Percentiles rank a stretch among this genome's conserved stretches.
Conservation (phyloP, 352 stramenopile species). For the Blastocystis hominis region DNA sequence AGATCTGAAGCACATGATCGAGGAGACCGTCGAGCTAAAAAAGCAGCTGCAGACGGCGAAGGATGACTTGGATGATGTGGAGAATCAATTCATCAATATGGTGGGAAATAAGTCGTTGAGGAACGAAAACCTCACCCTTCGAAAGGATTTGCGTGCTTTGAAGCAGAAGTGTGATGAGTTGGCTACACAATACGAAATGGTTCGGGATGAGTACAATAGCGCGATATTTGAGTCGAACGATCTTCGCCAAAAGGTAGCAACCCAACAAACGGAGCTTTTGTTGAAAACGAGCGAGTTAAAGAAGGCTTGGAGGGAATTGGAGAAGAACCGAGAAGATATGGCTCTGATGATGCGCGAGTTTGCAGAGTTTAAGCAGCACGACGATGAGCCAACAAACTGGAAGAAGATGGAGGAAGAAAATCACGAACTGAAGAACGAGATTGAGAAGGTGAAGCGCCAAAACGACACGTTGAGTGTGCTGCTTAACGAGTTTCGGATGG, state of each 20-base stretch:
- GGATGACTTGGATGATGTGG: slow-evolving; percentile 46
- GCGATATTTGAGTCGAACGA: slow-evolving; percentile 43
- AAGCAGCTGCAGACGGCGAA: background rate
- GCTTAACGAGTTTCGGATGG: slow-evolving; percentile 40
- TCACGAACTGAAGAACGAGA: slow-evolving; percentile 19
- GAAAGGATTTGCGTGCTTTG: slow-evolving; percentile 38
- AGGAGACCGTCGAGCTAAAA: slow-evolving; percentile 43
- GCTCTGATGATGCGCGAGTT: slow-evolving; percentile 51
- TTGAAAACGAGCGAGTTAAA: slow-evolving; percentile 49
- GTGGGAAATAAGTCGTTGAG: slow-evolving; percentile 39
- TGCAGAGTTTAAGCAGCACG: slow-evolving; percentile 8
- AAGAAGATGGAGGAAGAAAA: slow-evolving; percentile 49
- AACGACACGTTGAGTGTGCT: slow-evolving; percentile 41
- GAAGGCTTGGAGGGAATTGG: background rate
- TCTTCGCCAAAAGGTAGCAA: slow-evolving; percentile 11
- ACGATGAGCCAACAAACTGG: background rate
- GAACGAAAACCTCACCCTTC: slow-evolving; percentile 10
- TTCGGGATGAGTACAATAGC: slow-evolving; percentile 50
- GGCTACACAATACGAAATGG: slow-evolving; percentile 42
- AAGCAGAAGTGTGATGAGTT: slow-evolving; percentile 21
- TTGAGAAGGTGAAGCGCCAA: background rate
- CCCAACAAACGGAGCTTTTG: slow-evolving; percentile 2
- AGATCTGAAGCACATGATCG: slow-evolving; percentile 50
- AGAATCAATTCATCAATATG: slow-evolving; percentile 16
- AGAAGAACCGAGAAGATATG: slow-evolving; percentile 46